phyloP scores from a whole-genome alignment of 805 yeast species.

The Saccharomycopsis microspora region DNA sequence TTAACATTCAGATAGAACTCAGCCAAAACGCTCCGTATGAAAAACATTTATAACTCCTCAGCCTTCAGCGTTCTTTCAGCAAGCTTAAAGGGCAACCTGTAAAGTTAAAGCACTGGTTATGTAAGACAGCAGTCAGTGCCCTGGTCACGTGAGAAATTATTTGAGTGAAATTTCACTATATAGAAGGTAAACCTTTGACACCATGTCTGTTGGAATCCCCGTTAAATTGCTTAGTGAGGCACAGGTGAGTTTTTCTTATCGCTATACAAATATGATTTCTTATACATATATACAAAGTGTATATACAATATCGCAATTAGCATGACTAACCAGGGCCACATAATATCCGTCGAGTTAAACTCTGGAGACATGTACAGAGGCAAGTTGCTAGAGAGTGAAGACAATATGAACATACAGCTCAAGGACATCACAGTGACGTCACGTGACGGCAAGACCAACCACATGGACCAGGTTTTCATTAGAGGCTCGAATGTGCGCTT shows the following conservation, averaged over 20 bases:
- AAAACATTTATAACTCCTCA: too few species aligned
- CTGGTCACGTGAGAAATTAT: too few species aligned
- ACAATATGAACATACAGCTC: constrained; percentile 86
- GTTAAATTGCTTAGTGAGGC: constrained; percentile 81
- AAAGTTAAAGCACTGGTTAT: too few species aligned
- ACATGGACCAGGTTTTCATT: constrained; percentile 75
- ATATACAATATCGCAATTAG: neutral
- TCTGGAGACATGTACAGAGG: constrained; percentile 88
- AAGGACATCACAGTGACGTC: constrained; percentile 73
- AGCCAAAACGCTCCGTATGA: too few species aligned
- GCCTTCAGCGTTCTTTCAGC: too few species aligned
- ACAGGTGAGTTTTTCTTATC: constrained; percentile 29
- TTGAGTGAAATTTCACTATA: too few species aligned
- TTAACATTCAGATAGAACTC: too few species aligned
- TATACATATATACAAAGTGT: neutral
- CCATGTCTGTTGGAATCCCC: constrained; percentile 67
- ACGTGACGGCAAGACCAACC: constrained; percentile 61
- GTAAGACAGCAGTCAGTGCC: too few species aligned
- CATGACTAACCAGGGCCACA: constrained; percentile 49
- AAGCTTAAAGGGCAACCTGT: too few species aligned
- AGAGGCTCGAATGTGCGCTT: constrained; percentile 87
- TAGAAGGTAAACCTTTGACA: too few species aligned
- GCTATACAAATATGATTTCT: neutral
- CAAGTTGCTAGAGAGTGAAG: constrained; percentile 76
- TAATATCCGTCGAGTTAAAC: constrained; percentile 68